Conservation (phyloP, 2,329 filamentous ascomycete genomes). For the Hymenoscyphus albidus region DNA sequence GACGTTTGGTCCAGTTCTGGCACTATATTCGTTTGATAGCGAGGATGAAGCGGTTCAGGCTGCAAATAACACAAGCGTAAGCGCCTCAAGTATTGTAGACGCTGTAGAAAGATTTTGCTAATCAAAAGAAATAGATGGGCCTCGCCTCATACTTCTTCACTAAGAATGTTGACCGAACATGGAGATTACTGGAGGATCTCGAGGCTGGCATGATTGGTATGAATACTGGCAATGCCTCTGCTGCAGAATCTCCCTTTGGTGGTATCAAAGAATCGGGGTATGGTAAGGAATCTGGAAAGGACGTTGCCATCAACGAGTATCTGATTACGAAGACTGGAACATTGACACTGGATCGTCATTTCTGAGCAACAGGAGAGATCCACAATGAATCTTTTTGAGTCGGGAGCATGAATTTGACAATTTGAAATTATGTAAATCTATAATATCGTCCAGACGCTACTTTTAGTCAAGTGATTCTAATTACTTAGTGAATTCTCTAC, state of each 20-base stretch:
- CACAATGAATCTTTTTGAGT: not conserved
- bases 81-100: constrained; percentile 3
- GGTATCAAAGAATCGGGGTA: constrained; percentile 66
- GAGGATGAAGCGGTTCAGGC: constrained; percentile 59
- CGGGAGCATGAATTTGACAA: not conserved
- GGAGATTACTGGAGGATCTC: constrained; percentile 62
- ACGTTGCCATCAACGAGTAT: constrained; percentile 61
- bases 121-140: constrained; percentile 45
- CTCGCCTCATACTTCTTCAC: constrained; percentile 66
- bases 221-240: constrained; percentile 60
- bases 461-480: too few relatives aligned
- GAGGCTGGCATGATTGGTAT: constrained; percentile 68
- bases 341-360: constrained; percentile 39
- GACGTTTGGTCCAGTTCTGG: constrained; percentile 61
- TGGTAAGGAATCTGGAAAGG: constrained; percentile 64
- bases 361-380: constrained; percentile 31
- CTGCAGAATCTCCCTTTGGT: constrained; percentile 63
- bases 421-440: not conserved
- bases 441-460: not conserved
- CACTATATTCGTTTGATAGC: constrained; percentile 60
- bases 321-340: constrained; percentile 63
- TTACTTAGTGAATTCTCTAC: not conserved
- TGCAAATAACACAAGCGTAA: constrained; percentile 52
- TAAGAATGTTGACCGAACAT: constrained; percentile 62
- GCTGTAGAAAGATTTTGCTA: not conserved